Conservation (phyloP, 2,329 filamentous ascomycete genomes). For the Thelonectria olida region DNA sequence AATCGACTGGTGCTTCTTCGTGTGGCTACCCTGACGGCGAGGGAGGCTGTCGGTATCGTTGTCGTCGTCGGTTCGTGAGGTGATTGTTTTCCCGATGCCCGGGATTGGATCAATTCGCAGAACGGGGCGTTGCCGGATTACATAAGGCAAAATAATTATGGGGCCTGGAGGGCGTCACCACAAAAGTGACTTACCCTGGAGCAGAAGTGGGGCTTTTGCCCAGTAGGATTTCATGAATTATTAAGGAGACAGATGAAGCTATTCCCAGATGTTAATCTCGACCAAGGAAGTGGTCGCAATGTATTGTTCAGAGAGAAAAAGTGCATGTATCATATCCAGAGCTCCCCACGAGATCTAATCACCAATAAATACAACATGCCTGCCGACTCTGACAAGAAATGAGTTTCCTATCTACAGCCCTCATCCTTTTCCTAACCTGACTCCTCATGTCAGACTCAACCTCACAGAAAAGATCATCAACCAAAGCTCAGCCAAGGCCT, state of each 20-base stretch:
- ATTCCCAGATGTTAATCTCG: background rate
- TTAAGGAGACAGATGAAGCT: background rate
- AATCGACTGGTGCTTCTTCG: constrained; percentile 7
- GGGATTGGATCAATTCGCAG: constrained; percentile 23
- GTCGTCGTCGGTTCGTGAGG: constrained; percentile 33
- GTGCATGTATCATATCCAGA: no score
- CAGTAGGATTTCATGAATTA: background rate
- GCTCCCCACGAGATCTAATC: no score
- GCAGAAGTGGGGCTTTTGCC: background rate
- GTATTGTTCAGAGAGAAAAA: no score
- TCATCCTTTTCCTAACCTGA: no score
- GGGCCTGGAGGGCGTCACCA: constrained; percentile 16
- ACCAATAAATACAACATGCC: no score
- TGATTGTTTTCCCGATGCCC: constrained; percentile 38
- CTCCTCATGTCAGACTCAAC: no score
- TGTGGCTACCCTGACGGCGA: constrained; percentile 9
- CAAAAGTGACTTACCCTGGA: constrained; percentile 9
- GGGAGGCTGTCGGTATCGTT: constrained; percentile 13
- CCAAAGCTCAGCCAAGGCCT: background rate
- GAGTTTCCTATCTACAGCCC: no score
- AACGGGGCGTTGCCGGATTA: constrained; percentile 31
- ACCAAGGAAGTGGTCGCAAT: background rate
- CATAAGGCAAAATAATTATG: constrained; percentile 28
- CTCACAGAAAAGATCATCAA: background rate
- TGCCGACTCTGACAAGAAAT: no score